Evolutionary conservation across 129 eudicot species (phyloP), one percentile per base, ranked within the genome.

Genomic region (Lactuca sativa): DNA sequence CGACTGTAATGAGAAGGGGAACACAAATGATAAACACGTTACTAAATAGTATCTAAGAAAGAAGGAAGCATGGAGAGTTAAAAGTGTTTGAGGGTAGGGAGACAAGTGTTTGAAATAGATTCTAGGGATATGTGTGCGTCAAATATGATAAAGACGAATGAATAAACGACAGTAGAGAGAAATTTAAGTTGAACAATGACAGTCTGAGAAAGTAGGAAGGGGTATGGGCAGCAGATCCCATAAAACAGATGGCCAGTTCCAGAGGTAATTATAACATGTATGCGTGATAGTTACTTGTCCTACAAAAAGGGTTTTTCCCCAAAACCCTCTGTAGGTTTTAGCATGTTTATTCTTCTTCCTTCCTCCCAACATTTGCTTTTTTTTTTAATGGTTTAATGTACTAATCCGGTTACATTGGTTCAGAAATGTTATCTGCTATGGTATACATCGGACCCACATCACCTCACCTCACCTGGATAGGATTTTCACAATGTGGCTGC

Each of bases 21-120:
- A 47, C n/a, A 43, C 49, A 1, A 43, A 2, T 43, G 13, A 47
- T 47, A 47, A 47, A 47, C n/a, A 47, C 11, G n/a, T 47, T 47
- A 10, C n/a, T 9, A 47, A 3, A 0, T 21, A 43, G 3, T 53
- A 53, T 53, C 18, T 62, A 62, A 62, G n/a, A 37, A 7, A 59
- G n/a, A 38, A 54, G 9, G 15, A 54, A 31, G 59, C 59, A 7
- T 54, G 59, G 59, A 8, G 59, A 47, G n/a, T 12, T 47, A 47
- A 47, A 10, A 47, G 52, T 47, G 59, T 54, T 14, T 53, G 30
- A 14, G 30, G 30, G 9, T 54, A 54, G 59, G 59, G 59, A 15
- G 59, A 54, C 59, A 54, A 54, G 59, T 54, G 59, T 16, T 52
- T 54, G 59, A n/a, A 47, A 47, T 47, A 47, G 52, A 47, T 47